Percentiles rank a stretch among this genome's conserved stretches.
Evolutionary conservation across 225 moss, liverwort and hornwort genomes (phyloP).

Genomic region (Sphagnum contortum): DNA sequence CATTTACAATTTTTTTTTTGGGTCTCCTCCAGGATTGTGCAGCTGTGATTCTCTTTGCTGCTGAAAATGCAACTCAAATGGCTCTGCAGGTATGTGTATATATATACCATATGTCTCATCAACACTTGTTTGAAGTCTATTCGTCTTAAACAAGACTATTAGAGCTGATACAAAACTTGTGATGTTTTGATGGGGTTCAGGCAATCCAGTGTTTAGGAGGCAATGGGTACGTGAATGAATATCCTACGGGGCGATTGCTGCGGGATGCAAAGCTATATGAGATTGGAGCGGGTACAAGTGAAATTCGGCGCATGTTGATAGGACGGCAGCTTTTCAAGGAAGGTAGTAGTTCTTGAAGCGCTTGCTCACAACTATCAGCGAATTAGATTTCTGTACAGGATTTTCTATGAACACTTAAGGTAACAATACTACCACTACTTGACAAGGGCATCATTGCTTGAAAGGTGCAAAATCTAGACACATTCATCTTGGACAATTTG

Average conservation of each 20-base stretch:
- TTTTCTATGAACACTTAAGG: too few relatives aligned
- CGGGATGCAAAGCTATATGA: conserved; percentile 98
- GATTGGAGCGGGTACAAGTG: conserved; percentile 98
- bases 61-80: conserved; percentile 99
- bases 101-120: too few relatives aligned
- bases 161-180: not conserved
- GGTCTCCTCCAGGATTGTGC: conserved; percentile 71
- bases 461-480: too few relatives aligned
- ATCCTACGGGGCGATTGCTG: conserved; percentile 87
- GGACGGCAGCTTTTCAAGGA: conserved; percentile 92
- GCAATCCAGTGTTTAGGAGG: conserved; percentile 97
- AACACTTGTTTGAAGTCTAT: too few relatives aligned
- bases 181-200: conserved; percentile 19
- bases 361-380: too few relatives aligned
- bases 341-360: conserved; percentile 9
- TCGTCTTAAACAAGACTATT: too few relatives aligned
- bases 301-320: conserved; percentile 89
- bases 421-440: too few relatives aligned
- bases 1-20: not conserved
- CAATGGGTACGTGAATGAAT: conserved; percentile 96
- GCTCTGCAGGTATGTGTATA: conserved; percentile 63
- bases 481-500: too few relatives aligned
- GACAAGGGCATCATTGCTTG: too few relatives aligned
- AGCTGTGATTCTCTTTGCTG: conserved; percentile 87
- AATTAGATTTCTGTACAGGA: too few relatives aligned